phyloP scores from a whole-genome alignment of 225 moss, liverwort and hornwort genomes.

The Polytrichum formosum region DNA sequence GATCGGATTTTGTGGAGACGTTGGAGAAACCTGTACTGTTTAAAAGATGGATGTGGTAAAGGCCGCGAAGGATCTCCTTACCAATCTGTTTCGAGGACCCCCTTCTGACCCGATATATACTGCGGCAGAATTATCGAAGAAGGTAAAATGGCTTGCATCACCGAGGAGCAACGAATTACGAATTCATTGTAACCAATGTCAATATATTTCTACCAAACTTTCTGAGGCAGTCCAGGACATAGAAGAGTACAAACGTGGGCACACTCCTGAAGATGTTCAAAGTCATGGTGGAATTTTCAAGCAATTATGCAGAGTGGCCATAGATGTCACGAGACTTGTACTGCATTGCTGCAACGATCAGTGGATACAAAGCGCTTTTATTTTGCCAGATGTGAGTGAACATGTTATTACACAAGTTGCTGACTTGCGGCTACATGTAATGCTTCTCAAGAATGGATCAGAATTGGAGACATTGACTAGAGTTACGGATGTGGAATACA shows the following conservation, averaged over 20 bases:
- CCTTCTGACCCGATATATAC: no score
- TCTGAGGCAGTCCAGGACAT: background rate
- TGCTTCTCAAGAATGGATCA: background rate
- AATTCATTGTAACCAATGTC: background rate
- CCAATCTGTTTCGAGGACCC: no score
- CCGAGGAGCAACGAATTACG: background rate
- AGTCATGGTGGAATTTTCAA: background rate
- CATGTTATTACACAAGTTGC: background rate
- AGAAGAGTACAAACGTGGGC: background rate
- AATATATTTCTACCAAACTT: background rate
- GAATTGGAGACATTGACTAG: no score
- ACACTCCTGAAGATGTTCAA: background rate
- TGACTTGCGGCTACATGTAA: background rate
- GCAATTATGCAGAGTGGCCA: background rate
- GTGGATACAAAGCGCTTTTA: constrained; percentile 4
- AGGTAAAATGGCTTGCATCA: no score
- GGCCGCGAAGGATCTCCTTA: no score
- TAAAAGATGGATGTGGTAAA: no score
- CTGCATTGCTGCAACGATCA: background rate
- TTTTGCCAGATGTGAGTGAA: background rate
- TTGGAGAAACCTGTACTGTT: no score
- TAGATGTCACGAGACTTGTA: constrained; percentile 1
- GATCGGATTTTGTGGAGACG: no score
- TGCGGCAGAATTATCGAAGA: no score
- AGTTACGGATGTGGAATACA: no score